These are phyloP conservation scores for Phyllosticta ampelicida DNA, from an alignment of 2,329 filamentous ascomycete genomes.

Conservation along the genomic window DNA sequence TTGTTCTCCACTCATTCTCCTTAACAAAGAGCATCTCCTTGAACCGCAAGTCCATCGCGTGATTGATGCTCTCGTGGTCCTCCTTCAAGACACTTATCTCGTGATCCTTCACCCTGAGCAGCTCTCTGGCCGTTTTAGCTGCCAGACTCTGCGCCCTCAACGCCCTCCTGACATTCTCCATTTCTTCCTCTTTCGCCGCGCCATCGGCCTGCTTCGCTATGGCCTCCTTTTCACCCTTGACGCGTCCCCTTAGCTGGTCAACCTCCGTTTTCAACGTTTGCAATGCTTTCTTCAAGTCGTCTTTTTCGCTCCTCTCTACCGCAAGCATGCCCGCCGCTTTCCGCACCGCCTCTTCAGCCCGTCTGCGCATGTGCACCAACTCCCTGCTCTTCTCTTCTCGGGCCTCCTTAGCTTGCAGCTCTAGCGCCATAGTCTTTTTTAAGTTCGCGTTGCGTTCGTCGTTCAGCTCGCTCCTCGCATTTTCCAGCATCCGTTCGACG, in stretches of 20 bases:
- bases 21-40: not conserved
- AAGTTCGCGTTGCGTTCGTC: not conserved
- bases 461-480: not conserved
- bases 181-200: not conserved
- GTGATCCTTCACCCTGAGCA: not conserved
- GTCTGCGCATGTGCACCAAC: not conserved
- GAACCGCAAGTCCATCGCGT: conserved; percentile 6
- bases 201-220: not conserved
- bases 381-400: not conserved
- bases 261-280: conserved; percentile 2
- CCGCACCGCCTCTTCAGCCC: conserved; percentile 5
- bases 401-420: not conserved
- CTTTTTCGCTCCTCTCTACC: conserved; percentile 5
- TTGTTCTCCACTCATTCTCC: conserved; percentile 5
- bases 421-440: not conserved
- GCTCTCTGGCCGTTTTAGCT: not conserved
- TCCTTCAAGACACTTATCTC: not conserved
- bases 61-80: conserved; percentile 2
- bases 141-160: not conserved
- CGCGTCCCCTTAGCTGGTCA: not conserved
- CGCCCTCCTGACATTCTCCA: not conserved
- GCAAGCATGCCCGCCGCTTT: conserved; percentile 1
- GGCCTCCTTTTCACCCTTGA: not conserved
- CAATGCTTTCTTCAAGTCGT: not conserved
- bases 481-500: not conserved